A percentile compares a stretch with the other conserved stretches of the same genome.
Evolutionary conservation across 495 filamentous ascomycete species (phyloP).

Genomic region (Podospora didyma): DNA sequence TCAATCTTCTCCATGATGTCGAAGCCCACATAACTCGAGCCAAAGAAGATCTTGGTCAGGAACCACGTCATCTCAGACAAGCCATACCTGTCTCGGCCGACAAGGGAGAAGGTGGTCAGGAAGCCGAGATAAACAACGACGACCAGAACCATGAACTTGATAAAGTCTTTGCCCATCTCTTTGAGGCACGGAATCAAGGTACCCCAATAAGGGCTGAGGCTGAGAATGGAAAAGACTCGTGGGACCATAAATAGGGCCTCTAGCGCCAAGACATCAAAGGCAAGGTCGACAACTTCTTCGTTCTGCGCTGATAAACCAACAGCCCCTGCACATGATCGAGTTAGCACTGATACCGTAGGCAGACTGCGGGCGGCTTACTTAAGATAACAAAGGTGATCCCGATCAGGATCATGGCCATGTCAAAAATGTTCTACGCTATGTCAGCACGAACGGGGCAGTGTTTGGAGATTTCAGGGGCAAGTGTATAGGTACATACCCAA

Average conservation of each 20-base stretch:
- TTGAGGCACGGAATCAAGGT: constrained; percentile 76
- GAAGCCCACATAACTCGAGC: constrained; percentile 76
- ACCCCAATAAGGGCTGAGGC: constrained; percentile 88
- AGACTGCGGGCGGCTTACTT: no score
- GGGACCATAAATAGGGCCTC: constrained; percentile 91
- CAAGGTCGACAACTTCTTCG: constrained; percentile 61
- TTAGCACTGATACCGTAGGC: no score
- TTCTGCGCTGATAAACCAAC: constrained; percentile 65
- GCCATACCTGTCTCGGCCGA: constrained; percentile 73
- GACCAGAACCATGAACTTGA: constrained; percentile 88
- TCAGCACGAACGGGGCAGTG: no score
- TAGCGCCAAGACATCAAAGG: constrained; percentile 84
- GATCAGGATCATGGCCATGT: constrained; percentile 80
- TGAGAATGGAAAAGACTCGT: constrained; percentile 82
- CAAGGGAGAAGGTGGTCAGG: constrained; percentile 84
- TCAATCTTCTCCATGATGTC: constrained; percentile 50
- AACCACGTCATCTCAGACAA: constrained; percentile 80
- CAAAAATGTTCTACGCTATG: constrained; percentile 60
- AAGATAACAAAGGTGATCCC: constrained; percentile 67
- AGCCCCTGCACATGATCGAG: constrained; percentile 47
- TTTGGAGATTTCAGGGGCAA: no score
- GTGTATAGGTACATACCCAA: constrained; percentile 57
- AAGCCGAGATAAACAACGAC: constrained; percentile 81
- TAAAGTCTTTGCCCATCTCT: constrained; percentile 91
- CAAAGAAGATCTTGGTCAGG: constrained; percentile 77